Percentiles rank a stretch among this genome's conserved stretches.
Conservation (phyloP, 2,329 filamentous ascomycete species). For the Aspergillus phoenicis region DNA sequence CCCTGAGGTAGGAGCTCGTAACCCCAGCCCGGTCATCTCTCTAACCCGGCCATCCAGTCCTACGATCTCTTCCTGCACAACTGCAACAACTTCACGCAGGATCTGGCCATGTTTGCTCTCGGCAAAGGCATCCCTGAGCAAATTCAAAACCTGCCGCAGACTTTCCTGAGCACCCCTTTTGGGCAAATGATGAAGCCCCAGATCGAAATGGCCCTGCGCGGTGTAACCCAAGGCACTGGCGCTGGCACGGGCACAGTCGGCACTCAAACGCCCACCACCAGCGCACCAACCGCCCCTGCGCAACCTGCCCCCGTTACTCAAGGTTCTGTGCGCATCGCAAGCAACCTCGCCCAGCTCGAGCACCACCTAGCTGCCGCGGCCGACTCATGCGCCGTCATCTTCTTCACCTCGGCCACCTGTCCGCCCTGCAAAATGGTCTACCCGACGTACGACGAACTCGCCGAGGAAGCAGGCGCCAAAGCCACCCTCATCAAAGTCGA, state of each 20-base stretch:
- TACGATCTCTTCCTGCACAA: constrained; percentile 92
- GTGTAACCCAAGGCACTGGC: constrained; percentile 61
- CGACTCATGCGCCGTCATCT: constrained; percentile 74
- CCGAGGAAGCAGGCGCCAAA: constrained; percentile 68
- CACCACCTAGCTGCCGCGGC: constrained; percentile 61
- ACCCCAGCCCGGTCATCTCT: background rate
- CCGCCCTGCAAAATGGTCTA: constrained; percentile 82
- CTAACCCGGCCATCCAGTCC: constrained; percentile 54
- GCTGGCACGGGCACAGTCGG: constrained; percentile 34
- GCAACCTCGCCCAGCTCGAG: constrained; percentile 62
- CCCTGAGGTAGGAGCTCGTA: constrained; percentile 58
- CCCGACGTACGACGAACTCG: constrained; percentile 77
- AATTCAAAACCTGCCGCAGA: constrained; percentile 81
- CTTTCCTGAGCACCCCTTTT: constrained; percentile 82
- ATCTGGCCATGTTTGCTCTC: constrained; percentile 84
- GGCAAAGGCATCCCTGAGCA: constrained; percentile 86
- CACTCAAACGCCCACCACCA: constrained; percentile 21
- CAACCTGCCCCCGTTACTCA: constrained; percentile 7
- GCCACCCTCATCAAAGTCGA: constrained; percentile 82
- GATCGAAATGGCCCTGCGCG: constrained; percentile 65
- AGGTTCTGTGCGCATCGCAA: constrained; percentile 63
- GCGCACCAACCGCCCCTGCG: constrained; percentile 16
- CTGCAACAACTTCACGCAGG: constrained; percentile 97
- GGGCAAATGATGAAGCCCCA: constrained; percentile 85
- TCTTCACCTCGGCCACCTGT: constrained; percentile 90